These are phyloP conservation scores for Penicillium antarcticum DNA, from an alignment of 495 filamentous ascomycete genomes.

Conservation along the genomic window DNA sequence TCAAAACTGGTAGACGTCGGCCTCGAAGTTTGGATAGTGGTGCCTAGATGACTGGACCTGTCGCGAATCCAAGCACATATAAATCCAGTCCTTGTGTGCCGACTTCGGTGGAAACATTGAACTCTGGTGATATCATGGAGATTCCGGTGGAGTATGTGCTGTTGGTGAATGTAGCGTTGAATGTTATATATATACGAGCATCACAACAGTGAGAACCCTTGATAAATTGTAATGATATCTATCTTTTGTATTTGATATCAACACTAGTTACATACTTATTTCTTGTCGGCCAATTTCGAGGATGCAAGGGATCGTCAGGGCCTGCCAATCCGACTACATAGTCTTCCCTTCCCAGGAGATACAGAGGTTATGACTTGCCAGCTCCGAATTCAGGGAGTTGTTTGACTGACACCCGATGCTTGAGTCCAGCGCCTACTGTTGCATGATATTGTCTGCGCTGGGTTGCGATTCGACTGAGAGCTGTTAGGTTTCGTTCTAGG, in stretches of 20 bases:
- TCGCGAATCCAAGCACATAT: constrained; percentile 59
- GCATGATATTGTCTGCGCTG: constrained; percentile 68
- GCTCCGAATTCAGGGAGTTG: constrained; percentile 61
- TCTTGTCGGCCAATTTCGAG: constrained; percentile 77
- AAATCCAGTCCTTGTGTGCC: constrained; percentile 55
- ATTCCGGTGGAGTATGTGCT: constrained; percentile 57
- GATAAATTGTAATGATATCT: too few species aligned
- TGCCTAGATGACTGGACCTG: constrained; percentile 61
- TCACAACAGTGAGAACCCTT: constrained; percentile 55
- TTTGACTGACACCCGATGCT: constrained; percentile 48
- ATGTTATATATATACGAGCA: constrained; percentile 77
- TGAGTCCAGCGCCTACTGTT: constrained; percentile 64
- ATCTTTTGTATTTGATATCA: too few species aligned
- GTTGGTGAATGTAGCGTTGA: constrained; percentile 67
- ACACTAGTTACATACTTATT: constrained; percentile 52
- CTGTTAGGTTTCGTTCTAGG: constrained; percentile 71
- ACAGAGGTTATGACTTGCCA: constrained; percentile 76
- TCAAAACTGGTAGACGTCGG: constrained; percentile 61
- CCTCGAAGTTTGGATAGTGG: constrained; percentile 61
- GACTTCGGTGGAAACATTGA: constrained; percentile 52
- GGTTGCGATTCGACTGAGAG: constrained; percentile 73
- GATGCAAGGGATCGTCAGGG: constrained; percentile 73
- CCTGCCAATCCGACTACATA: constrained; percentile 82
- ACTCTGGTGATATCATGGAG: constrained; percentile 41
- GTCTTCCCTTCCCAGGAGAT: constrained; percentile 66